Conservation (phyloP, 257 asterid genomes). For the Scutellaria minor region DNA sequence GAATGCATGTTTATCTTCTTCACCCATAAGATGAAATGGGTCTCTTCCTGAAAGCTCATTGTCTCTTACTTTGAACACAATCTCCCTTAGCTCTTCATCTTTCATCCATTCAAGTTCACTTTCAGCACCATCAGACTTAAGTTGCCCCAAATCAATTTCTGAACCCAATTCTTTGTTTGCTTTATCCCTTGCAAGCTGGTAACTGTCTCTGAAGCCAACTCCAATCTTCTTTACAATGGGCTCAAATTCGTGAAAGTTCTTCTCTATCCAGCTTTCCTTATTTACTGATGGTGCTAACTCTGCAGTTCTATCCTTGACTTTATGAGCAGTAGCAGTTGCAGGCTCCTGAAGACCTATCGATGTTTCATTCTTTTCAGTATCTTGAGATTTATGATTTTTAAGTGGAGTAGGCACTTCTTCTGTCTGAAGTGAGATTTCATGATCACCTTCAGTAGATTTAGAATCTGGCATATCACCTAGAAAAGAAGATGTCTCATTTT, state of each 20-base stretch:
- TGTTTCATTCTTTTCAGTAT: conserved; percentile 37
- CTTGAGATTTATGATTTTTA: conserved; percentile 37
- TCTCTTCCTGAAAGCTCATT: conserved; percentile 95
- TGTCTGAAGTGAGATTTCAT: conserved; percentile 27
- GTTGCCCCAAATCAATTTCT: conserved; percentile 49
- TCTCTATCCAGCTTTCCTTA: conserved; percentile 75
- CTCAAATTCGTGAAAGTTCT: conserved; percentile 83
- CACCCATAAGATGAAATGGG: conserved; percentile 79
- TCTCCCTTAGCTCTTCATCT: conserved; percentile 81
- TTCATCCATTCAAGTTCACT: conserved; percentile 93
- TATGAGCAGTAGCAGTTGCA: conserved; percentile 35
- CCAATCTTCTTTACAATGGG: conserved; percentile 73
- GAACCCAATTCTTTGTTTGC: conserved; percentile 52
- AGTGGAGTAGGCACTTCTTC: conserved; percentile 35
- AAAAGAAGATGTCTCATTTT: conserved; percentile 29
- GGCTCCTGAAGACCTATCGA: conserved; percentile 40
- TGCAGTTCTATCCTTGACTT: conserved; percentile 37
- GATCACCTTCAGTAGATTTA: conserved; percentile 31
- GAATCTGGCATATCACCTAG: conserved; percentile 35
- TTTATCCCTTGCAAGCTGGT: conserved; percentile 69
- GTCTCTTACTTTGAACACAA: conserved; percentile 90
- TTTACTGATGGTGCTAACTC: conserved; percentile 44
- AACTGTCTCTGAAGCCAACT: conserved; percentile 75
- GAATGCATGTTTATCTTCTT: conserved; percentile 71
- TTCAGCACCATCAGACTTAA: conserved; percentile 49